These are phyloP conservation scores for Clathrospora elynae DNA, from an alignment of 2,329 filamentous ascomycete genomes.

Conservation along the genomic window DNA sequence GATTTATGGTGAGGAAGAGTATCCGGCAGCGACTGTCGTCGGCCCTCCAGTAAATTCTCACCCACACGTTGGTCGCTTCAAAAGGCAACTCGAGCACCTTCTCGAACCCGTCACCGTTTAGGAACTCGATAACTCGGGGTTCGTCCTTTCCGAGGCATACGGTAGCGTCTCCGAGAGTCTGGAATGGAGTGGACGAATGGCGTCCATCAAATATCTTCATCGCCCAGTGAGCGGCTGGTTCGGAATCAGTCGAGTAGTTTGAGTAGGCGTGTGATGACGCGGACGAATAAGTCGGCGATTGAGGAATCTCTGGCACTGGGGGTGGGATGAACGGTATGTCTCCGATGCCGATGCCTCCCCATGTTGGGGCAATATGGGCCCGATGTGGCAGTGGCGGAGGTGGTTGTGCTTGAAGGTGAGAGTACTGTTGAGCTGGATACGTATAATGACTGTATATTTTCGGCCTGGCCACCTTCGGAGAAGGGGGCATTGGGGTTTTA, in stretches of 20 bases:
- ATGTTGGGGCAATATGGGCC: slow-evolving; percentile 24
- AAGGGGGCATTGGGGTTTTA: slow-evolving; percentile 37
- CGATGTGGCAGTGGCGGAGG: slow-evolving; percentile 20
- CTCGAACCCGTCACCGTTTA: slow-evolving; percentile 50
- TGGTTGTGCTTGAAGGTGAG: slow-evolving; percentile 15
- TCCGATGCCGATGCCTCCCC: slow-evolving; percentile 27
- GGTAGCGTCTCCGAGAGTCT: slow-evolving; percentile 38
- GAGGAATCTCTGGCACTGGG: slow-evolving; percentile 46
- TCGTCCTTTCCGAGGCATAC: slow-evolving; percentile 46
- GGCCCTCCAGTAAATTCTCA: slow-evolving; percentile 59
- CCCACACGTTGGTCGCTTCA: slow-evolving; percentile 53
- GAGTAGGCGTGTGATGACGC: slow-evolving; percentile 50
- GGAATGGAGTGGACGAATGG: slow-evolving; percentile 48
- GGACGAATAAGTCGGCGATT: slow-evolving; percentile 52
- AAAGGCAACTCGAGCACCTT: slow-evolving; percentile 53
- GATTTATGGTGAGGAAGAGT: slow-evolving; percentile 56
- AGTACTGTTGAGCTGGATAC: slow-evolving; percentile 29
- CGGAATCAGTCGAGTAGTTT: slow-evolving; percentile 44
- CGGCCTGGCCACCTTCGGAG: slow-evolving; percentile 36
- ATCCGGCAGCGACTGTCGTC: slow-evolving; percentile 60
- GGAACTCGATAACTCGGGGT: slow-evolving; percentile 40
- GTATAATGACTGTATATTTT: slow-evolving; percentile 35
- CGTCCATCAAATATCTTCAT: slow-evolving; percentile 52
- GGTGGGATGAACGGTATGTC: slow-evolving; percentile 45
- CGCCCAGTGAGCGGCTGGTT: slow-evolving; percentile 50